Evolutionary conservation across 164 flowering plant genomes (phyloP).

Genomic region (Echeveria elegans): DNA sequence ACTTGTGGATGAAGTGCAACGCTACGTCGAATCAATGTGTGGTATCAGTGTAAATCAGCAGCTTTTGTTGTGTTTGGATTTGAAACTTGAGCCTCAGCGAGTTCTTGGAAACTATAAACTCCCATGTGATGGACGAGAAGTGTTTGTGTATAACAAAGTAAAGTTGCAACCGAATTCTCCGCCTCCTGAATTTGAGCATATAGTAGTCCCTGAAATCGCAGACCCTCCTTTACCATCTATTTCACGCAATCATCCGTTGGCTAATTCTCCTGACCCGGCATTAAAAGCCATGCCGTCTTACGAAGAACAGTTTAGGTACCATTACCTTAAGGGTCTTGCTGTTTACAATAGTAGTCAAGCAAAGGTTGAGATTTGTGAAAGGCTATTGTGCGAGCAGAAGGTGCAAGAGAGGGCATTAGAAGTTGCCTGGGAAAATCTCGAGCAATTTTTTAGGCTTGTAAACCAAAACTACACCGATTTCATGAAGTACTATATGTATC

Average conservation of each 20-base stretch:
- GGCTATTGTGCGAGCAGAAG: conserved; percentile 57
- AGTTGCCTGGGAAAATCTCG: conserved; percentile 69
- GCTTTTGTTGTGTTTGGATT: conserved; percentile 66
- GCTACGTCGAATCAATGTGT: conserved; percentile 45
- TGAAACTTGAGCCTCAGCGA: conserved; percentile 69
- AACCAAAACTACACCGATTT: conserved; percentile 69
- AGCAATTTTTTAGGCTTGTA: conserved; percentile 54
- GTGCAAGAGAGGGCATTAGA: conserved; percentile 90
- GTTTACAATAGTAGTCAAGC: conserved; percentile 42
- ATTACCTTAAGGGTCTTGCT: conserved; percentile 60
- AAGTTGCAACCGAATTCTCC: conserved; percentile 51
- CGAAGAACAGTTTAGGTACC: conserved; percentile 78
- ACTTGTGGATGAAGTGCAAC: conserved; percentile 59
- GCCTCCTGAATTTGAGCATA: conserved; percentile 52
- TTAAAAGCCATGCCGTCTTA: conserved; percentile 87
- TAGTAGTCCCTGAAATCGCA: conserved; percentile 34
- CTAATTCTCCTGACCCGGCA: conserved; percentile 90
- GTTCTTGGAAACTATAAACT: conserved; percentile 70
- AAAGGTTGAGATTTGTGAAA: conserved; percentile 51
- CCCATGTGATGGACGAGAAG: conserved; percentile 62
- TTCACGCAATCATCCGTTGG: conserved; percentile 64
- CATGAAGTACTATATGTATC: conserved; percentile 59
- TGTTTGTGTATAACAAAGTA: conserved; percentile 63
- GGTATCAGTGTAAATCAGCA: conserved; percentile 60
- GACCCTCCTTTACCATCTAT: conserved; percentile 53